Evolutionary conservation across 805 yeast genomes (phyloP), one percentile per base, ranked within the genome.

Genomic region (Myxozyma sirexii): DNA sequence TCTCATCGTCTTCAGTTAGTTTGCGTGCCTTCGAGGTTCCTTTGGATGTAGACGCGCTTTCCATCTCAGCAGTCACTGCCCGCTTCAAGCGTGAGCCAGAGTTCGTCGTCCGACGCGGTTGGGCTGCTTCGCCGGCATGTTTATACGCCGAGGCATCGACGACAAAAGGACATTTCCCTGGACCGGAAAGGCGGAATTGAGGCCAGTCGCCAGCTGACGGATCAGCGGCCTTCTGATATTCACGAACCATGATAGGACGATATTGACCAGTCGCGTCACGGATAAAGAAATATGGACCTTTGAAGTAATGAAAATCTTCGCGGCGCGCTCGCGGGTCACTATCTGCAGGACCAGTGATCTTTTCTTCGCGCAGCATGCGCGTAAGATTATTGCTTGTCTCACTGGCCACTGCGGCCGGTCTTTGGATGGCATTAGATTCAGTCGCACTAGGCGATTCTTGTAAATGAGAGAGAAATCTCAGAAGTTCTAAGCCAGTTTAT

Each of bases 111-210:
- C 42, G 37, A 4, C 56, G 41, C 4, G 45, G 48, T 35, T 52
- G 49, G 6, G 35, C 31, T 13, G 54, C 50, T 24, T 60, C 51
- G n/a, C 48, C 45, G 44, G 37, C 43, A 23, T 19, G 29, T 23
- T 55, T 50, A 24, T 19, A 23, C 19, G 27, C 37, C 19, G 39
- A 38, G 21, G 59, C 24, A 29, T 70, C 69, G 35, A 51, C 81
- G n/a, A 87, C 79, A 74, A 93, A 93, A 3, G 96, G 90, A 62
- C 96, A 84, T 67, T 88, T 82, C 5, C 97, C 97, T 67, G 82
- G 84, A 2, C 87, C 78, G 0, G 90, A 83, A 13, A 77, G 73
- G 64, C 82, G 78, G 35, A 90, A 74, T 56, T 78, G 82, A 1
- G 96, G 96, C 83, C 83, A 80, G 31, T 77, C 70, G 64, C 75